A percentile compares a stretch with the other conserved stretches of the same genome.
These are phyloP conservation scores for Gracilaria caudata DNA, from an alignment of 23 red algal species.

Conservation along the genomic window DNA sequence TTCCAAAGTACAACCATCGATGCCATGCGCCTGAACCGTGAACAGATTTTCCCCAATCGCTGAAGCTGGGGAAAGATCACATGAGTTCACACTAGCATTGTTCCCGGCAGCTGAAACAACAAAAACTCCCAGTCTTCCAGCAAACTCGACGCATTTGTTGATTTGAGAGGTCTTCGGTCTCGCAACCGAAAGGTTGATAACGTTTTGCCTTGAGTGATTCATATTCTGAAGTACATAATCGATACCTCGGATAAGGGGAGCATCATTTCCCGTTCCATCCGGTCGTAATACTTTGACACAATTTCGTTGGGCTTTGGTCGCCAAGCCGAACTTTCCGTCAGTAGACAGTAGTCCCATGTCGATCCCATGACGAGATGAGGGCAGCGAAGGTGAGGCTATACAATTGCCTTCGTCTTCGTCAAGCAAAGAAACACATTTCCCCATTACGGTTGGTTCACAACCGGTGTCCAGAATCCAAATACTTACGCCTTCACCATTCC, in stretches of 20 bases:
- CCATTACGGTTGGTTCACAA: not conserved
- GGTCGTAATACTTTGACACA: conserved; percentile 9
- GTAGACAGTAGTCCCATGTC: not conserved
- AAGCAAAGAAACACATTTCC: not conserved
- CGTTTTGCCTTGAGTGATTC: conserved; percentile 8
- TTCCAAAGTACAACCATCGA: not conserved
- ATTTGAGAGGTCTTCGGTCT: not conserved
- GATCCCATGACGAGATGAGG: conserved; percentile 20
- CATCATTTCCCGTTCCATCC: not conserved
- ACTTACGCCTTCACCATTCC: conserved; percentile 2
- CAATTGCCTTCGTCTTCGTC: not conserved
- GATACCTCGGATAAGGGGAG: not conserved
- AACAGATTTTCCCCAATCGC: not conserved
- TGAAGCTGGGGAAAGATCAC: not conserved
- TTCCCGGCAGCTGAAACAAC: not conserved
- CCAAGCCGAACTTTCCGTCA: conserved; percentile 15
- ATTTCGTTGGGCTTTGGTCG: not conserved
- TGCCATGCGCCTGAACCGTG: conserved; percentile 40
- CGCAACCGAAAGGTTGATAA: conserved; percentile 32
- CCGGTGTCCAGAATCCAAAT: conserved; percentile 52
- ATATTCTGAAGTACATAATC: not conserved
- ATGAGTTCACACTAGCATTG: conserved; percentile 21
- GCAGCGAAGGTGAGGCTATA: too few species aligned
- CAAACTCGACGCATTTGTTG: not conserved
- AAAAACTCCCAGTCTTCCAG: not conserved